Percentiles rank a stretch among this genome's conserved stretches.
Conservation (phyloP, 73 alveolate genomes). For the Tetrahymena elliotti region DNA sequence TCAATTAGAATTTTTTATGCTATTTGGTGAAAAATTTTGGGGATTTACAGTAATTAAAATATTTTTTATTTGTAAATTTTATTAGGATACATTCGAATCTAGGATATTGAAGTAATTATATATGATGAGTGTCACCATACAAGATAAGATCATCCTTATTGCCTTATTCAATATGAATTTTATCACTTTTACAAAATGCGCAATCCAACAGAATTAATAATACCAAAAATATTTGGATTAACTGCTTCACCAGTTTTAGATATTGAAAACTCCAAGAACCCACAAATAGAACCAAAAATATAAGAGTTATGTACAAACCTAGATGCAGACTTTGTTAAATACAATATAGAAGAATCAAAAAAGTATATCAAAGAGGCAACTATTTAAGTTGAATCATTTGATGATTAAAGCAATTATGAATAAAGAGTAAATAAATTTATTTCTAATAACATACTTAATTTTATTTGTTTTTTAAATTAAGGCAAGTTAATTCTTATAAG, state of each 20-base stretch:
- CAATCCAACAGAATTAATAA: not conserved
- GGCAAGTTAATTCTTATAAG: not conserved
- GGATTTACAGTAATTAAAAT: too few species aligned
- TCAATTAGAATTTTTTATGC: too few species aligned
- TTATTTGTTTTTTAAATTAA: not conserved
- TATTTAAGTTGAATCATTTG: not conserved
- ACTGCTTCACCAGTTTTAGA: constrained; percentile 35
- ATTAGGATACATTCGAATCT: not conserved
- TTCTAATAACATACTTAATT: not conserved
- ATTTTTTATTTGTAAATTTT: too few species aligned
- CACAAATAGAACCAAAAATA: too few species aligned
- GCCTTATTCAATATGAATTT: constrained; percentile 14
- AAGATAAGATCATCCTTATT: constrained; percentile 13
- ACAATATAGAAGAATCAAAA: not conserved
- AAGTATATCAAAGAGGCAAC: not conserved
- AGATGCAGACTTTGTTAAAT: not conserved
- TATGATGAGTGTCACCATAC: constrained; percentile 46
- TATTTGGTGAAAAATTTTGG: too few species aligned
- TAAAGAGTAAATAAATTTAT: not conserved
- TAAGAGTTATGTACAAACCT: not conserved
- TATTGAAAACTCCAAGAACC: too few species aligned
- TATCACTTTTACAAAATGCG: not conserved
- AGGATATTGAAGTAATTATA: constrained; percentile 5
- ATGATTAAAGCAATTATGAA: not conserved
- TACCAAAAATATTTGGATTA: constrained; percentile 6